Conservation (phyloP, 805 yeast species). For the Myxozyma geophila region DNA sequence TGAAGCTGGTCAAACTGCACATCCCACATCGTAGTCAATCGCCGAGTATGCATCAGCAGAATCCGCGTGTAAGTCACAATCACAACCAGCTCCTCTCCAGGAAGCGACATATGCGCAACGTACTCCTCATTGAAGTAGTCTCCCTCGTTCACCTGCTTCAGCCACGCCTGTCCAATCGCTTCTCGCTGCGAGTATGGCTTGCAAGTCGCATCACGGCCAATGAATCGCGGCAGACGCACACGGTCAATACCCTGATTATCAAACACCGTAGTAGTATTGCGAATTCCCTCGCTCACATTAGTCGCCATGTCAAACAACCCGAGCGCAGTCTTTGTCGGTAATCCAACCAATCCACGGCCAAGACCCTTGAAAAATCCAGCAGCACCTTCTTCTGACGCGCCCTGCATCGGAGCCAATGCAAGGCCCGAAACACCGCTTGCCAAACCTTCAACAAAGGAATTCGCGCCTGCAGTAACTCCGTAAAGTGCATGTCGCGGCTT, state of each 20-base stretch:
- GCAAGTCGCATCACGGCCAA: conserved; percentile 73
- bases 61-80: conserved; percentile 75
- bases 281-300: conserved; percentile 90
- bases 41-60: conserved; percentile 65
- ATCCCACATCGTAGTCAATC: conserved; percentile 70
- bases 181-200: conserved; percentile 77
- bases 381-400: conserved; percentile 87
- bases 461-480: conserved; percentile 84
- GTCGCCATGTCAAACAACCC: conserved; percentile 92
- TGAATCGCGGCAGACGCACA: conserved; percentile 79
- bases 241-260: conserved; percentile 77
- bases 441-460: conserved; percentile 82
- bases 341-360: conserved; percentile 92
- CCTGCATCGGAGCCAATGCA: conserved; percentile 88
- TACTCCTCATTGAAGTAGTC: conserved; percentile 71
- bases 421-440: conserved; percentile 88
- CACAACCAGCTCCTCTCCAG: conserved; percentile 79
- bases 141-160: conserved; percentile 84
- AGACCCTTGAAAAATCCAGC: conserved; percentile 90
- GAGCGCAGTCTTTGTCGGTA: conserved; percentile 96
- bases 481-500: conserved; percentile 82
- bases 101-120: conserved; percentile 80
- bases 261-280: conserved; percentile 88
- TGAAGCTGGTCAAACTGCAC: conserved; percentile 66
- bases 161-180: conserved; percentile 93